Evolutionary conservation across 768 basidiomycete species (phyloP).

Genomic region (Coprinellus micaceus): DNA sequence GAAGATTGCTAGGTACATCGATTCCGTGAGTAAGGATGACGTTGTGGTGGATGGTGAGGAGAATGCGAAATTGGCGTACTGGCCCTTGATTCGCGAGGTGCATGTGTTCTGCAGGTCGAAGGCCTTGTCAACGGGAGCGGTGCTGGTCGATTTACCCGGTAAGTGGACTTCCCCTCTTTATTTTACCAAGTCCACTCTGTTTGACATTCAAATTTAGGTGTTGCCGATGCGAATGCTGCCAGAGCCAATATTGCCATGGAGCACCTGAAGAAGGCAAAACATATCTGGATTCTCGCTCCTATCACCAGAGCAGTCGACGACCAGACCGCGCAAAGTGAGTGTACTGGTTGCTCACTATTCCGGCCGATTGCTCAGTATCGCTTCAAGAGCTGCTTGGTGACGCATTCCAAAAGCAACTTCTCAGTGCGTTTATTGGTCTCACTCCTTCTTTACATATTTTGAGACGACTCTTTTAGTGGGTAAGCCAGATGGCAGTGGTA

Average conservation of each 20-base stretch:
- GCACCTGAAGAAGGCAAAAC: slow-evolving; percentile 63
- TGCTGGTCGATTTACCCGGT: slow-evolving; percentile 65
- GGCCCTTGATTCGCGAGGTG: slow-evolving; percentile 64
- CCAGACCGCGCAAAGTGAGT: slow-evolving; percentile 53
- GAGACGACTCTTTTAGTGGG: slow-evolving; percentile 32
- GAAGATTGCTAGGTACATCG: slow-evolving; percentile 58
- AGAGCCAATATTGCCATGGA: slow-evolving; percentile 58
- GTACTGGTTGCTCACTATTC: too few relatives aligned
- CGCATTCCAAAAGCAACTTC: slow-evolving; percentile 57
- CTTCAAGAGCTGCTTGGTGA: slow-evolving; percentile 56
- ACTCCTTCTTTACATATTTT: neutral
- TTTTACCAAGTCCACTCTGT: neutral
- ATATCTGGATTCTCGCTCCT: slow-evolving; percentile 61
- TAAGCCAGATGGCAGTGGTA: slow-evolving; percentile 21
- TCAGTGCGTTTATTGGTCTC: slow-evolving; percentile 39
- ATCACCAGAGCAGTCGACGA: slow-evolving; percentile 62
- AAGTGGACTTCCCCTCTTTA: slow-evolving; percentile 1
- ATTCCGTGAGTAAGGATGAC: slow-evolving; percentile 49
- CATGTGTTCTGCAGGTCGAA: slow-evolving; percentile 48
- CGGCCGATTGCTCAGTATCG: neutral
- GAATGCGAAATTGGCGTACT: slow-evolving; percentile 29
- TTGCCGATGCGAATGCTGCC: slow-evolving; percentile 63
- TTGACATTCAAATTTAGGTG: slow-evolving; percentile 29
- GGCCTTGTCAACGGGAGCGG: slow-evolving; percentile 53
- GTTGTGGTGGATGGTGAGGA: slow-evolving; percentile 21